Evolutionary conservation across 257 asterid genomes (phyloP).

Genomic region (Plectranthus barbatus): DNA sequence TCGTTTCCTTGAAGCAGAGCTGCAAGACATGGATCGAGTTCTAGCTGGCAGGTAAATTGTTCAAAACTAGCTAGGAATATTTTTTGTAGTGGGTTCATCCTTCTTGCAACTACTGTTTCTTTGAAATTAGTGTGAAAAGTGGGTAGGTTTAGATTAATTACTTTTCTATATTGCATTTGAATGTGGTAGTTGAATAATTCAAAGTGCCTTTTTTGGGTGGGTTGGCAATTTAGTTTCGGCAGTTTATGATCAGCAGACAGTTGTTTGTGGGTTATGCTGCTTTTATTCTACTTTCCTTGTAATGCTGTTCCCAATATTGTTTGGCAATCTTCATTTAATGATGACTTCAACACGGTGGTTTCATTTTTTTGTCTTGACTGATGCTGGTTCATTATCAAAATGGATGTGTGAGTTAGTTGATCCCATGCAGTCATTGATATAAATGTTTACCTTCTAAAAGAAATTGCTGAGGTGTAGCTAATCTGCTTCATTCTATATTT

Average conservation of each 20-base stretch:
- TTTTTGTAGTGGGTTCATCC: not conserved
- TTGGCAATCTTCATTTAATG: slow-evolving; percentile 5
- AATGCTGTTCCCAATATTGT: not conserved
- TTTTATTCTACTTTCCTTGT: not conserved
- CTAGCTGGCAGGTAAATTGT: slow-evolving; percentile 61
- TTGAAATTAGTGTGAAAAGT: slow-evolving; percentile 4
- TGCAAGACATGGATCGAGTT: slow-evolving; percentile 85
- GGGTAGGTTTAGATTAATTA: slow-evolving; percentile 22
- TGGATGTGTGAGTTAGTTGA: not conserved
- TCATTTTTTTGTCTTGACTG: not conserved
- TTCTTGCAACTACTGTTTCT: not conserved
- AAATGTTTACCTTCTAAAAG: not conserved
- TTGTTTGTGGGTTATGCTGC: slow-evolving; percentile 33
- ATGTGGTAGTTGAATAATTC: slow-evolving; percentile 30
- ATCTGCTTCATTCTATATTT: too few species aligned
- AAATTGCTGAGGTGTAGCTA: not conserved
- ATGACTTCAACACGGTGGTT: not conserved
- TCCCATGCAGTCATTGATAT: not conserved
- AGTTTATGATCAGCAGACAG: slow-evolving; percentile 15
- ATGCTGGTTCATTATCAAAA: not conserved
- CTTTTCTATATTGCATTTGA: slow-evolving; percentile 22
- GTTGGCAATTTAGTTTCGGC: slow-evolving; percentile 23
- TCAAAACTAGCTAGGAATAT: not conserved
- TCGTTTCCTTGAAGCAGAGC: slow-evolving; percentile 94
- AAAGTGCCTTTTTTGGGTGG: slow-evolving; percentile 10